Percentiles rank a stretch among this genome's conserved stretches.
These are phyloP conservation scores for Blumeria graminis DNA, from an alignment of 2,329 filamentous ascomycete genomes.

Conservation along the genomic window DNA sequence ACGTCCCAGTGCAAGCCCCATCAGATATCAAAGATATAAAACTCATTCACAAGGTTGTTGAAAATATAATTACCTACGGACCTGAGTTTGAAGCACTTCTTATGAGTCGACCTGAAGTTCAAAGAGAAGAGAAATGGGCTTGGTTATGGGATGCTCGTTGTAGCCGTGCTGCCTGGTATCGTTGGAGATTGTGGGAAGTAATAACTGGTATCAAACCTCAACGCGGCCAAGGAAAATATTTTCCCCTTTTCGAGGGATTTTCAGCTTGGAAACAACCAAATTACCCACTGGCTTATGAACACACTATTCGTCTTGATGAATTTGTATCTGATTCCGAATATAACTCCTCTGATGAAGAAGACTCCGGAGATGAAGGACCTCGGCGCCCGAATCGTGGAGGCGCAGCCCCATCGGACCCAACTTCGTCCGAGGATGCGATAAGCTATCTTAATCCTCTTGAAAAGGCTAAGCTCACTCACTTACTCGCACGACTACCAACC, in stretches of 20 bases:
- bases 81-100: conserved; percentile 77
- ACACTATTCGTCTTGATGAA: conserved; percentile 49
- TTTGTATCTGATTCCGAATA: conserved; percentile 70
- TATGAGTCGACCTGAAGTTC: conserved; percentile 67
- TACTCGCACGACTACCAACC: conserved; percentile 62
- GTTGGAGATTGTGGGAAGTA: conserved; percentile 75
- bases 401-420: conserved; percentile 18
- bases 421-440: conserved; percentile 13
- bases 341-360: conserved; percentile 67
- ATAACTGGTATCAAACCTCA: conserved; percentile 37
- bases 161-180: conserved; percentile 66
- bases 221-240: conserved; percentile 25
- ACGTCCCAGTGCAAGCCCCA: conserved; percentile 53
- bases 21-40: conserved; percentile 54
- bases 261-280: conserved; percentile 59
- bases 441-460: conserved; percentile 57
- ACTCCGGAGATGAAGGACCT: conserved; percentile 27
- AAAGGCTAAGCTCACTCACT: conserved; percentile 61
- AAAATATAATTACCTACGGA: conserved; percentile 54
- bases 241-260: conserved; percentile 51
- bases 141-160: conserved; percentile 81
- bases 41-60: conserved; percentile 71
- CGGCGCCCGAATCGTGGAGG: conserved; percentile 19
- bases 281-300: conserved; percentile 55
- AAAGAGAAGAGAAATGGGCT: conserved; percentile 71